Conservation (phyloP, 2,329 filamentous ascomycete species). For the Cercospora canescens region DNA sequence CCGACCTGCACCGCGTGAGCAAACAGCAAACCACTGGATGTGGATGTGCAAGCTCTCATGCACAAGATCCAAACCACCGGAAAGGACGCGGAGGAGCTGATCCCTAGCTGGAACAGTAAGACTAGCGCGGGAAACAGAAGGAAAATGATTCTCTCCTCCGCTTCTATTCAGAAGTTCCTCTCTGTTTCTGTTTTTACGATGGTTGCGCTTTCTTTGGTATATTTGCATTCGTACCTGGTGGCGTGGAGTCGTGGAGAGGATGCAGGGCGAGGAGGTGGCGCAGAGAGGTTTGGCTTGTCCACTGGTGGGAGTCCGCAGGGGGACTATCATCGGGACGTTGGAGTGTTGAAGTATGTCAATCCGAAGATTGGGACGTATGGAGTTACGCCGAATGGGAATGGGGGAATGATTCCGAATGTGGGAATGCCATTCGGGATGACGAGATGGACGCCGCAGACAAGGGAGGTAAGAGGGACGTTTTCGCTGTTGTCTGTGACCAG, state of each 20-base stretch:
- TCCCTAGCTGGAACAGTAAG: neutral
- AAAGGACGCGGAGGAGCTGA: neutral
- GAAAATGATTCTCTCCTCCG: neutral
- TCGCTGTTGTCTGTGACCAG: neutral
- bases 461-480: conserved; percentile 22
- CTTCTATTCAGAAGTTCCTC: conserved; percentile 2
- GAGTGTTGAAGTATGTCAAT: conserved; percentile 34
- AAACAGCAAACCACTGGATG: neutral
- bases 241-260: neutral
- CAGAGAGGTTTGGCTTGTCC: neutral
- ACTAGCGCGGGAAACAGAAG: neutral
- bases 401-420: conserved; percentile 38
- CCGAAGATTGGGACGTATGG: conserved; percentile 37
- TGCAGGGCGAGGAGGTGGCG: neutral
- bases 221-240: conserved; percentile 4
- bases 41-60: neutral
- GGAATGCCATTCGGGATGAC: conserved; percentile 51
- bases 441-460: conserved; percentile 52
- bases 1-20: neutral
- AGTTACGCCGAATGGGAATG: conserved; percentile 36
- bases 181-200: neutral
- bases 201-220: neutral
- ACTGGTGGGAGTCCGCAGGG: neutral
- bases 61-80: neutral
- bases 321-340: conserved; percentile 28